Evolutionary conservation across 1,284 basidiomycete genomes (phyloP).

Genomic region (Ustilago loliicola): DNA sequence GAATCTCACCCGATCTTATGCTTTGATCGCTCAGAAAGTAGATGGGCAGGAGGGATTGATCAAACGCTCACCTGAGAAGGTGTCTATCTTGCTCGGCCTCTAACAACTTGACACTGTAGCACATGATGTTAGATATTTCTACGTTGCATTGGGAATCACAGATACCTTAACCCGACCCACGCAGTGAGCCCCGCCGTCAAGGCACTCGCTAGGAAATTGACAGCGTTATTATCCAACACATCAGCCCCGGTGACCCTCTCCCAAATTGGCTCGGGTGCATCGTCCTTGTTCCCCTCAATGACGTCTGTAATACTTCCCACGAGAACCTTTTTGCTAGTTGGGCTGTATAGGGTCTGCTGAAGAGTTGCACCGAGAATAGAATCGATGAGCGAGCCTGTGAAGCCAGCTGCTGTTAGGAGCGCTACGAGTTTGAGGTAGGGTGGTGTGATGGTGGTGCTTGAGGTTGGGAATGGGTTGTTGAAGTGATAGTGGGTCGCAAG

Average conservation of each 20-base stretch:
- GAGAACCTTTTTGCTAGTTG: conserved; percentile 77
- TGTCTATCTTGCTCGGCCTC: conserved; percentile 50
- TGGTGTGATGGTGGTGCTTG: neutral
- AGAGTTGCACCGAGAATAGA: conserved; percentile 84
- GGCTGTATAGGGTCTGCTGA: conserved; percentile 83
- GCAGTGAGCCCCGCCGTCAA: conserved; percentile 37
- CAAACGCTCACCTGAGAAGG: conserved; percentile 36
- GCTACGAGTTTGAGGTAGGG: conserved; percentile 77
- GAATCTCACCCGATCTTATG: conserved; percentile 39
- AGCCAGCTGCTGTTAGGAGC: conserved; percentile 58
- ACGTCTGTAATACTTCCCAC: conserved; percentile 33
- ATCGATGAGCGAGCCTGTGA: conserved; percentile 75
- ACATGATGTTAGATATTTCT: neutral
- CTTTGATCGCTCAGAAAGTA: conserved; percentile 19
- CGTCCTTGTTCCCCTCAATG: conserved; percentile 9
- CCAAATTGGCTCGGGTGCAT: conserved; percentile 66
- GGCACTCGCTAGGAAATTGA: conserved; percentile 59
- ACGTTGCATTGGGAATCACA: conserved; percentile 17
- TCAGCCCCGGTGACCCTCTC: conserved; percentile 80
- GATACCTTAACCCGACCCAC: conserved; percentile 22
- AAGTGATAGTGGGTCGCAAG: conserved; percentile 69
- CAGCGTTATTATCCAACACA: conserved; percentile 80
- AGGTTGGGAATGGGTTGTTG: neutral
- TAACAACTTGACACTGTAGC: conserved; percentile 5
- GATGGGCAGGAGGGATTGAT: conserved; percentile 26